phyloP scores from a whole-genome alignment of 805 yeast species.

The Nadsonia fulvescens region DNA sequence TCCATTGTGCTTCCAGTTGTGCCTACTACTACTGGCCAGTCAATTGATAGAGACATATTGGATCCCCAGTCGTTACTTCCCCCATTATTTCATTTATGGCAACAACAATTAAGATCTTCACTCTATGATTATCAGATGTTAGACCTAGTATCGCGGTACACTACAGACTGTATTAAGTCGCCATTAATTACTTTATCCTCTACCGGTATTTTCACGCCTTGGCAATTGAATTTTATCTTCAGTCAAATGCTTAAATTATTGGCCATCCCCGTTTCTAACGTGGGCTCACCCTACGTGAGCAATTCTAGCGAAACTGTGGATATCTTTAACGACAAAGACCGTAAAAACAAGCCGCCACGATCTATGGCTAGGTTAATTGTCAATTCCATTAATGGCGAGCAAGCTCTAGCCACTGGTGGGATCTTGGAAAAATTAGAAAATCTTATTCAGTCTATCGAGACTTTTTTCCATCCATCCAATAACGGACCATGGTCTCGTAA shows the following conservation, averaged over 20 bases:
- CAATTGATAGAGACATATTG: too few species aligned
- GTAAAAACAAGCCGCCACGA: constrained; percentile 13
- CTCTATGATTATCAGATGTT: constrained; percentile 46
- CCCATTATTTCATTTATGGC: constrained; percentile 57
- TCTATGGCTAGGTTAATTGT: constrained; percentile 36
- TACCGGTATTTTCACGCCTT: constrained; percentile 47
- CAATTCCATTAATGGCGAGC: constrained; percentile 37
- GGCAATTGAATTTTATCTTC: constrained; percentile 42
- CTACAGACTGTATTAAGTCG: constrained; percentile 21
- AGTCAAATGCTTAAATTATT: constrained; percentile 26
- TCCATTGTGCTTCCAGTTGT: constrained; percentile 10
- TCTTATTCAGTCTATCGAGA: constrained; percentile 49
- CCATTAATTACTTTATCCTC: too few species aligned
- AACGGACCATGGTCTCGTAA: constrained; percentile 72
- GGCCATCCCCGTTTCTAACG: constrained; percentile 30
- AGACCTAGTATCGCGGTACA: constrained; percentile 42
- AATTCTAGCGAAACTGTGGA: constrained; percentile 14
- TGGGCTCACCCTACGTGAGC: constrained; percentile 22
- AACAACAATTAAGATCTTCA: constrained; percentile 29
- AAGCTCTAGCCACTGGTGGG: constrained; percentile 24
- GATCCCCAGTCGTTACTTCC: constrained; percentile 43
- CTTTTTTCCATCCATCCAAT: constrained; percentile 86
- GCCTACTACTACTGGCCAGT: too few species aligned
- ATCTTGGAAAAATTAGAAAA: constrained; percentile 34
- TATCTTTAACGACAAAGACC: constrained; percentile 9